Conservation (phyloP, 2,329 filamentous ascomycete species). For the Talaromyces albobiverticillius region DNA sequence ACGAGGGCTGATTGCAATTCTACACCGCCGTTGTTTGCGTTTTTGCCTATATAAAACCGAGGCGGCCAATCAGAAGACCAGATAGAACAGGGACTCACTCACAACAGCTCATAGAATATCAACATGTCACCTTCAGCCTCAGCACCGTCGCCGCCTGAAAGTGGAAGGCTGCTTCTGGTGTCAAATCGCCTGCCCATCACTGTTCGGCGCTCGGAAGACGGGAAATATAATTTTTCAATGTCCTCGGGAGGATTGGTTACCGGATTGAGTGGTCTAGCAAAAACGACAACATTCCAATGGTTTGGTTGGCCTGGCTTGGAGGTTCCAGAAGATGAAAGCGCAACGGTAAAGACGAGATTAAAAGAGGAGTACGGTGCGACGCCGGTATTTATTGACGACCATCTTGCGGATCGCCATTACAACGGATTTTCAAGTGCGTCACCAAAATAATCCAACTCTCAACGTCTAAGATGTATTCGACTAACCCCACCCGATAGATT, state of each 20-base stretch:
- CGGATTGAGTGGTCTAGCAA: constrained; percentile 80
- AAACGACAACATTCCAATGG: constrained; percentile 90
- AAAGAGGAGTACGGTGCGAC: constrained; percentile 81
- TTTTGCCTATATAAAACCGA: neutral
- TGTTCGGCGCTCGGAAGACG: constrained; percentile 84
- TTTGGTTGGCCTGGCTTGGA: constrained; percentile 94
- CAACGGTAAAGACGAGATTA: constrained; percentile 67
- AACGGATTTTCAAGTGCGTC: constrained; percentile 87
- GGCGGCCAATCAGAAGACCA: neutral
- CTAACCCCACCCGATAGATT: constrained; percentile 57
- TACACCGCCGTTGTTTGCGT: neutral
- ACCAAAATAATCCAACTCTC: neutral
- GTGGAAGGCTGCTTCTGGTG: constrained; percentile 66
- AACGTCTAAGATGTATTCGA: neutral
- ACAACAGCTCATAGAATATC: neutral
- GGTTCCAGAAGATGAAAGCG: constrained; percentile 75
- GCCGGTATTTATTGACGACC: constrained; percentile 85
- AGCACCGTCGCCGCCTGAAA: constrained; percentile 17
- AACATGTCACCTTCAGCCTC: constrained; percentile 13
- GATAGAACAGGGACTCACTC: neutral
- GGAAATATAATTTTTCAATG: constrained; percentile 86
- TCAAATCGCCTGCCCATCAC: constrained; percentile 93
- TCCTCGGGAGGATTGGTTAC: constrained; percentile 91
- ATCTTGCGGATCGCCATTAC: constrained; percentile 88
- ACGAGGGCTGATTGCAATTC: neutral